These are phyloP conservation scores for Trichoderma oligosporum DNA, from an alignment of 2,329 filamentous ascomycete genomes.

Conservation along the genomic window DNA sequence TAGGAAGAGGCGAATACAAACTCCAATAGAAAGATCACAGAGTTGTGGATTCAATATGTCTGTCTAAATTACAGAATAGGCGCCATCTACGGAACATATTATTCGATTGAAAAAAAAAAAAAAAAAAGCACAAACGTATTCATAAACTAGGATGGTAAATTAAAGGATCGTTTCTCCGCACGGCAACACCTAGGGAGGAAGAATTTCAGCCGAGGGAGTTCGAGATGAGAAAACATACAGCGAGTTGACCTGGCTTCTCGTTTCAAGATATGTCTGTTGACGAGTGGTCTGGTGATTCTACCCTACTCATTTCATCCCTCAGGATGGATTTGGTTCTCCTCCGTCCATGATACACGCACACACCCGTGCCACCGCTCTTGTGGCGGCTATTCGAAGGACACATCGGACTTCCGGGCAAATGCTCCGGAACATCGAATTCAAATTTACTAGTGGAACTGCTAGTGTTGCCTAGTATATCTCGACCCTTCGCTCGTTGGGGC, in stretches of 20 bases:
- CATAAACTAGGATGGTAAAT: background rate
- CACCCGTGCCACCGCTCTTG: slow-evolving; percentile 41
- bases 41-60: too few relatives aligned
- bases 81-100: background rate
- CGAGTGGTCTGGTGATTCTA: background rate
- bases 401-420: slow-evolving; percentile 49
- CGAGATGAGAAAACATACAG: background rate
- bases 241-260: background rate
- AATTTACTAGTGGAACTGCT: slow-evolving; percentile 31
- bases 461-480: slow-evolving; percentile 19
- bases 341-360: slow-evolving; percentile 51
- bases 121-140: background rate
- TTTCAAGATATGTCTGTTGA: background rate
- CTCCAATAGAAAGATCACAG: too few relatives aligned
- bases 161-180: too few relatives aligned
- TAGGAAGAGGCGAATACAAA: too few relatives aligned
- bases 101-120: background rate
- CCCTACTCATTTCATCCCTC: slow-evolving; percentile 29
- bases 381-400: slow-evolving; percentile 48
- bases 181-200: background rate
- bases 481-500: slow-evolving; percentile 25
- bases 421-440: slow-evolving; percentile 49
- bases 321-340: slow-evolving; percentile 24
- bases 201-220: background rate
- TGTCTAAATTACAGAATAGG: too few relatives aligned